A percentile compares a stretch with the other conserved stretches of the same genome.
phyloP scores from a whole-genome alignment of 352 stramenopile species.

The Phytophthora brassicae region DNA sequence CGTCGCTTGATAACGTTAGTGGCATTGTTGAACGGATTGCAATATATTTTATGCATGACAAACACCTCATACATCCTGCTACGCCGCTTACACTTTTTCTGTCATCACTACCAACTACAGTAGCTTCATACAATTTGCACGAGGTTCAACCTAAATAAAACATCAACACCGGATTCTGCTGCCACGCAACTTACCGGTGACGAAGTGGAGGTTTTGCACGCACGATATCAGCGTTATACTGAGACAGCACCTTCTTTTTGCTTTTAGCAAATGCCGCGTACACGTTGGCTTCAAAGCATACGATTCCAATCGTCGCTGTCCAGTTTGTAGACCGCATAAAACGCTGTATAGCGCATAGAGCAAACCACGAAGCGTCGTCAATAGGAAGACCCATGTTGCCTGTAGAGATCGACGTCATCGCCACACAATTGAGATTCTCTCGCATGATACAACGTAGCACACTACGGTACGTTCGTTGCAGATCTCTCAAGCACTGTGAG shows the following conservation, averaged over 20 bases:
- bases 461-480: slow-evolving; percentile 40
- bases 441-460: slow-evolving; percentile 37
- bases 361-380: slow-evolving; percentile 38
- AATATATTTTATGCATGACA: slow-evolving; percentile 8
- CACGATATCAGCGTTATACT: slow-evolving; percentile 25
- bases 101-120: slow-evolving; percentile 10
- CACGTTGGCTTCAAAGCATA: slow-evolving; percentile 50
- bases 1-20: too few relatives aligned
- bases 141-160: slow-evolving; percentile 31
- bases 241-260: slow-evolving; percentile 24
- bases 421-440: slow-evolving; percentile 52
- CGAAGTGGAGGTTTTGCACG: slow-evolving; percentile 17
- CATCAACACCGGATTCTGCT: not conserved
- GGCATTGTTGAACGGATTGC: not conserved
- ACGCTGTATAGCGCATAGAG: slow-evolving; percentile 52
- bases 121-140: slow-evolving; percentile 18
- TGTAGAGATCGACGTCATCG: slow-evolving; percentile 67
- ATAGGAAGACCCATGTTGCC: slow-evolving; percentile 54
- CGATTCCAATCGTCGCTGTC: slow-evolving; percentile 47
- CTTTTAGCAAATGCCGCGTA: slow-evolving; percentile 40
- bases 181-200: slow-evolving; percentile 6
- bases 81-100: slow-evolving; percentile 6
- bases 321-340: slow-evolving; percentile 51
- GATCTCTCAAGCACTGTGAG: slow-evolving; percentile 18
- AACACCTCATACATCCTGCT: slow-evolving; percentile 8